Conservation (phyloP, 495 filamentous ascomycete species). For the Penicillium robsamsonii region DNA sequence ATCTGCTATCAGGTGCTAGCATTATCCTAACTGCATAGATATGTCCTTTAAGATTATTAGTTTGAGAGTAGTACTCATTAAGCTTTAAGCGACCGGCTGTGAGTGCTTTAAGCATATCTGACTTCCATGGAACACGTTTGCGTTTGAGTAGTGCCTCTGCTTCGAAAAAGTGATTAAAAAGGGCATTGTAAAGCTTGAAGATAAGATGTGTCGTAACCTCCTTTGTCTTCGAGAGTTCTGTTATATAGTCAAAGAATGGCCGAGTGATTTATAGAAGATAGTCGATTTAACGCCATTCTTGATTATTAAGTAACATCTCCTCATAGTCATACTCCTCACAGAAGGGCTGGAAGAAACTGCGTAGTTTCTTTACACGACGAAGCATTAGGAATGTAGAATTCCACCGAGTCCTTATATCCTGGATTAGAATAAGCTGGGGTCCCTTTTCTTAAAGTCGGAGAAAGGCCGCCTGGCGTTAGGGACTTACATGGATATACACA, state of each 20-base stretch:
- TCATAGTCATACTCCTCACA: too few relatives aligned
- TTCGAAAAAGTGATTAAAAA: constrained; percentile 6
- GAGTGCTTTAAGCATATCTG: background rate
- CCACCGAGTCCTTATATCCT: constrained; percentile 3
- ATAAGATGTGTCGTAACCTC: background rate
- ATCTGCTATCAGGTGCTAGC: constrained; percentile 2
- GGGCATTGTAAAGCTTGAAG: constrained; percentile 9
- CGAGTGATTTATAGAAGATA: constrained; percentile 5
- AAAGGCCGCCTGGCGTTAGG: background rate
- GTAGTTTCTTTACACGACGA: background rate
- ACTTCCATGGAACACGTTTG: background rate
- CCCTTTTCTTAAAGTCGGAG: background rate
- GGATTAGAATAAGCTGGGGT: background rate
- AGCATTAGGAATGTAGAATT: constrained; percentile 9
- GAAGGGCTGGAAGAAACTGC: background rate
- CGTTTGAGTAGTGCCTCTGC: background rate
- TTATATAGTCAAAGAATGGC: constrained; percentile 8
- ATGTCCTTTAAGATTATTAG: constrained; percentile 8
- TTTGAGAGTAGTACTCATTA: constrained; percentile 15
- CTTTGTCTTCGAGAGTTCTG: background rate
- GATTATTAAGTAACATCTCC: constrained; percentile 5
- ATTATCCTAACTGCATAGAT: constrained; percentile 13
- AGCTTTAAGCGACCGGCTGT: constrained; percentile 4
- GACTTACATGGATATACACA: constrained; percentile 4
- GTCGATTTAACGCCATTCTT: constrained; percentile 3